Percentiles rank a stretch among this genome's conserved stretches.
These are phyloP conservation scores for Kodamaea neixiangensis DNA, from an alignment of 805 yeast species.

Conservation along the genomic window DNA sequence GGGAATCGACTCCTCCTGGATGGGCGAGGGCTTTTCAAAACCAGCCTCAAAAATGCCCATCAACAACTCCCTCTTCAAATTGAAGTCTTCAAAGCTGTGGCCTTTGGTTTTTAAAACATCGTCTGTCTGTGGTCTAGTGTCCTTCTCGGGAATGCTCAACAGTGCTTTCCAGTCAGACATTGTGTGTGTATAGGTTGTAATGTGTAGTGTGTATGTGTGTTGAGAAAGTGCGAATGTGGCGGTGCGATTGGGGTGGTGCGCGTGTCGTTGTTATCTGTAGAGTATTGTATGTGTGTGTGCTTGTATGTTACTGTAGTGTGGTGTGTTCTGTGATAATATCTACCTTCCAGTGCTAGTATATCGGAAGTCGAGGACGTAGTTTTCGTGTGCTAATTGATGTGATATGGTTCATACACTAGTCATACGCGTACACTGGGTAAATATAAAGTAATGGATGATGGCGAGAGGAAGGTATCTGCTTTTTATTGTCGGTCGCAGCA, in stretches of 20 bases:
- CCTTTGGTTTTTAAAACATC: constrained; percentile 94
- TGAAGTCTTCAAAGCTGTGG: constrained; percentile 86
- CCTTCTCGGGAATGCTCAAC: constrained; percentile 78
- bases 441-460: neutral
- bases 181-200: neutral
- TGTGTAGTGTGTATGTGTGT: neutral
- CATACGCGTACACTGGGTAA: neutral
- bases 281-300: neutral
- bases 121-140: constrained; percentile 94
- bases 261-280: neutral
- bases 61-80: constrained; percentile 84
- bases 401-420: neutral
- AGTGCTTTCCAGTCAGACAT: constrained; percentile 62
- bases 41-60: constrained; percentile 99
- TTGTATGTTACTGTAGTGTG: no score
- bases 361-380: neutral
- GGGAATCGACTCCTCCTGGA: constrained; percentile 96
- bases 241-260: neutral
- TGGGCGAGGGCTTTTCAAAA: constrained; percentile 96
- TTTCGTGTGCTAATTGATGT: neutral
- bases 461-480: neutral
- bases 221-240: neutral
- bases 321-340: neutral
- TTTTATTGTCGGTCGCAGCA: neutral
- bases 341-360: neutral